Evolutionary conservation across 148 eudicot genomes (phyloP), one percentile per base, ranked within the genome.

Genomic region (Fagopyrum homotropicum): DNA sequence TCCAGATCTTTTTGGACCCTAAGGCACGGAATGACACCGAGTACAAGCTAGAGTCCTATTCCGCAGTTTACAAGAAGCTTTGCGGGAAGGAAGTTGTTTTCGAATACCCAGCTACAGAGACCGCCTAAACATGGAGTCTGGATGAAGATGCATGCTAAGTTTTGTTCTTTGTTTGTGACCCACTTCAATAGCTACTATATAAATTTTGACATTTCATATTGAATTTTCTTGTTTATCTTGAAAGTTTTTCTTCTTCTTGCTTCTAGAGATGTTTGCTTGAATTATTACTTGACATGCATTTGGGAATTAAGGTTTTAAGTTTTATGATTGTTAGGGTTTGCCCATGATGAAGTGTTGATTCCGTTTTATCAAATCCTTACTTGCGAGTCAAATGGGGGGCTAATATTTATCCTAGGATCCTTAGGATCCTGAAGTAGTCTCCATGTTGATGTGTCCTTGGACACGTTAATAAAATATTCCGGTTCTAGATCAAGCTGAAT

Each of bases 1-100:
- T 0, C 4, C 73, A 70, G 73, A 26, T 70, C 12, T 70, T 44
- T 26, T 70, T 70, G 73, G 73, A 70, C 73, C 73, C 73, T 1
- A 70, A 70, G 51, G 73, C 73, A 44, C 49, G 73, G 12, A 70
- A 70, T 70, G 73, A 70, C 50, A 70, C 73, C 12, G 73, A 70
- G 51, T 70, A 70, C 73, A 70, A 70, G 73, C 11, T 70, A 2
- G 73, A 70, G 30, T 44, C 73, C 50, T 70, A 19, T 19, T 70
- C 73, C 45, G 73, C 50, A 45, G 73, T 70, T 44, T 70, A 70
- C 73, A 70, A 26, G 73, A 70, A 70, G 30, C 73, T 70, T 10
- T 45, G 51, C 30, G 73, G 73, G n/a, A 70, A 45, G 73, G 73
- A 70, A 5, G 73, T 70, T 70, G 73, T 70, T 45, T 70, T 70